These are phyloP conservation scores for Sarocladium brachiariae DNA, from an alignment of 2,329 filamentous ascomycete species.

Conservation along the genomic window DNA sequence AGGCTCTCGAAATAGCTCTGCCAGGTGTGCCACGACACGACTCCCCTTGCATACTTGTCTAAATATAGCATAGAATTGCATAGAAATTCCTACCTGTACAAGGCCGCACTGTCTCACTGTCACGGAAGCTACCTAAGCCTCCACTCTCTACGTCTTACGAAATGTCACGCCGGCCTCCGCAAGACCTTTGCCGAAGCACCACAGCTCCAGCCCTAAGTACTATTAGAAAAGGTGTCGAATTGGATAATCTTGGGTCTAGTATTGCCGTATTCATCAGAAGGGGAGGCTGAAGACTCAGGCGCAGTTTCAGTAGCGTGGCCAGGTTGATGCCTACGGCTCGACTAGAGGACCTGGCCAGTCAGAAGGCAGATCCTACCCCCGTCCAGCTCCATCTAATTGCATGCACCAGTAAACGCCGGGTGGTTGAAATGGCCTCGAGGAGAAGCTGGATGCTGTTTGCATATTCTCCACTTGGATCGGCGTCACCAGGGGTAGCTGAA, in stretches of 20 bases:
- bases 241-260: neutral
- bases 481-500: neutral
- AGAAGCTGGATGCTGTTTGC: too few species aligned
- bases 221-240: neutral
- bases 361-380: neutral
- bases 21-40: neutral
- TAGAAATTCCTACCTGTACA: neutral
- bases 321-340: neutral
- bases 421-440: too few species aligned
- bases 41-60: neutral
- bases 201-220: neutral
- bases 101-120: neutral
- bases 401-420: neutral
- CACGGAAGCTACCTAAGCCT: neutral
- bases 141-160: neutral
- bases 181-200: neutral
- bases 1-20: neutral
- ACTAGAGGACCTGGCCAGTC: neutral
- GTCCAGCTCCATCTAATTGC: neutral
- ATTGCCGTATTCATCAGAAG: neutral
- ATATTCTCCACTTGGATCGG: neutral
- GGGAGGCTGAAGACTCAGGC: neutral
- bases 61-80: neutral
- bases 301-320: neutral
- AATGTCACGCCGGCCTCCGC: neutral